phyloP scores from a whole-genome alignment of 1,284 basidiomycete genomes.

The Ganoderma resinaceum region DNA sequence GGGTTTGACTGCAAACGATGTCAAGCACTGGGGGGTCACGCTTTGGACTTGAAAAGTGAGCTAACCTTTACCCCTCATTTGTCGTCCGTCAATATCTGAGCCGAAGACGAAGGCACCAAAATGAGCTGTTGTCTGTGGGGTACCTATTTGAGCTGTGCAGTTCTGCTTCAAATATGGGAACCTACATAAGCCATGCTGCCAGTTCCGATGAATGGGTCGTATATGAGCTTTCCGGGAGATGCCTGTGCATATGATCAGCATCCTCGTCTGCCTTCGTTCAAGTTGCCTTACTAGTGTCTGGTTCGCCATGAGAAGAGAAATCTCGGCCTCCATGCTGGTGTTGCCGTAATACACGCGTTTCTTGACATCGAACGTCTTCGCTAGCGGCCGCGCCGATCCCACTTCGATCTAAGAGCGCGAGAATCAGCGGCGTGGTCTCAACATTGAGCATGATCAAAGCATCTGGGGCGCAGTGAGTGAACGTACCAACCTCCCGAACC shows the following conservation, averaged over 20 bases:
- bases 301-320: constrained; percentile 95
- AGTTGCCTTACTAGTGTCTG: constrained; percentile 72
- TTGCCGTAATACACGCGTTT: constrained; percentile 93
- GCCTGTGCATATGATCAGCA: constrained; percentile 56
- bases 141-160: not conserved
- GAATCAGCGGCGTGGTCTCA: not conserved
- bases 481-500: constrained; percentile 88
- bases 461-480: constrained; percentile 14
- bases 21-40: not conserved
- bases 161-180: constrained; percentile 10
- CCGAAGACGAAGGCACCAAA: constrained; percentile 92
- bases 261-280: too few relatives aligned
- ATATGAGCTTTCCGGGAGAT: constrained; percentile 87
- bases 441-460: not conserved
- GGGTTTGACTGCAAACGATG: constrained; percentile 46
- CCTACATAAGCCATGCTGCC: constrained; percentile 94
- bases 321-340: constrained; percentile 97
- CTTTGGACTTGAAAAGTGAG: not conserved
- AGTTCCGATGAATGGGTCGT: constrained; percentile 97
- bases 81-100: constrained; percentile 96
- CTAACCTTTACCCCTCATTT: constrained; percentile 91
- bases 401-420: constrained; percentile 68
- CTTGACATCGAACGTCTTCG: constrained; percentile 85
- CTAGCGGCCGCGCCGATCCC: constrained; percentile 74
- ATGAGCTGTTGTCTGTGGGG: constrained; percentile 74